These are phyloP conservation scores for Lasiosphaeria miniovina DNA, from an alignment of 495 filamentous ascomycete species.

Conservation along the genomic window DNA sequence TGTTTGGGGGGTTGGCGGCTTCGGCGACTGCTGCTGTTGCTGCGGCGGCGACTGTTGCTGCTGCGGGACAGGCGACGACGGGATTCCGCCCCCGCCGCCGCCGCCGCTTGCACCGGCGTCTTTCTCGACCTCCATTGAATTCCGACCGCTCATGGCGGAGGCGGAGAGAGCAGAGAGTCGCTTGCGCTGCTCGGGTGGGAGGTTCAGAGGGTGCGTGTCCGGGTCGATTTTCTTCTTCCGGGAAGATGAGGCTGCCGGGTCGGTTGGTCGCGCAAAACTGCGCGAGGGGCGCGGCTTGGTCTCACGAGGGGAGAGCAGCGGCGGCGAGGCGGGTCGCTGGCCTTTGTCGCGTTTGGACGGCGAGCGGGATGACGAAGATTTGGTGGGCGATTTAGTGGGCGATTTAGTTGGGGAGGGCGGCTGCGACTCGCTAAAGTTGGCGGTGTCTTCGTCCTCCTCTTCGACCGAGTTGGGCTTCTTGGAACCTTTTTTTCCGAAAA, in stretches of 20 bases:
- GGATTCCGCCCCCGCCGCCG: constrained; percentile 37
- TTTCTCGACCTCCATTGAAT: constrained; percentile 77
- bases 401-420: constrained; percentile 21
- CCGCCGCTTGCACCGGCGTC: constrained; percentile 48
- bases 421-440: constrained; percentile 17
- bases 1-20: constrained; percentile 21
- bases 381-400: constrained; percentile 14
- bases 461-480: constrained; percentile 49
- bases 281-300: constrained; percentile 38
- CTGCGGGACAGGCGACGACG: constrained; percentile 42
- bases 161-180: constrained; percentile 68
- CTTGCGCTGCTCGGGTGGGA: constrained; percentile 79
- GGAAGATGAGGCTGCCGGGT: constrained; percentile 30
- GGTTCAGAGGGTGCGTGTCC: constrained; percentile 79
- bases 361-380: constrained; percentile 28
- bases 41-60: constrained; percentile 19
- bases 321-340: constrained; percentile 24
- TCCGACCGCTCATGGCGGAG: constrained; percentile 64
- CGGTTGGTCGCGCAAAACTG: constrained; percentile 38
- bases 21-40: constrained; percentile 22
- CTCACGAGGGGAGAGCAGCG: constrained; percentile 9
- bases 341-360: constrained; percentile 28
- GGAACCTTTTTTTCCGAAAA: constrained; percentile 50
- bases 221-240: constrained; percentile 57
- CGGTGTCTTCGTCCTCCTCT: constrained; percentile 41